A percentile compares a stretch with the other conserved stretches of the same genome.
Evolutionary conservation across 192 early-diverging fungal species (phyloP).

Genomic region (Rhizoclosmatium globosum): DNA sequence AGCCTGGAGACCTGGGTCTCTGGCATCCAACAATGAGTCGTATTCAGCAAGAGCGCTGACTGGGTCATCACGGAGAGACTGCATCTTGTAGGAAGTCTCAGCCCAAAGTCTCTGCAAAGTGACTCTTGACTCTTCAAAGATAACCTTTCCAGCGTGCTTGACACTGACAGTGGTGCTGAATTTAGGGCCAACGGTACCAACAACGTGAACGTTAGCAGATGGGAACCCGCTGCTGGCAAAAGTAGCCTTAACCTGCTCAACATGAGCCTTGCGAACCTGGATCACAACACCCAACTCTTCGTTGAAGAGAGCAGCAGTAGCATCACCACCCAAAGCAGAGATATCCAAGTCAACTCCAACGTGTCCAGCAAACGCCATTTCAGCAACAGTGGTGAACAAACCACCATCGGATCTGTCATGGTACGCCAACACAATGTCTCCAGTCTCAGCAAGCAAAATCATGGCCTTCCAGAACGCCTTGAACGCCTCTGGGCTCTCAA

Average conservation of each 20-base stretch:
- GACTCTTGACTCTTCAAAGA: conserved; percentile 68
- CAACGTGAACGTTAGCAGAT: conserved; percentile 55
- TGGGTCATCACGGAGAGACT: conserved; percentile 89
- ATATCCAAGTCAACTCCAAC: conserved; percentile 81
- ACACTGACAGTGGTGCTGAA: conserved; percentile 55
- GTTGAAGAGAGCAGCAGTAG: conserved; percentile 81
- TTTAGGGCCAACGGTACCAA: conserved; percentile 52
- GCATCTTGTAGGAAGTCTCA: conserved; percentile 92
- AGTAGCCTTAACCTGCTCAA: conserved; percentile 60
- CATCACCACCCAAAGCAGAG: conserved; percentile 59
- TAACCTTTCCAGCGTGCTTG: conserved; percentile 42
- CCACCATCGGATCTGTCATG: conserved; percentile 99
- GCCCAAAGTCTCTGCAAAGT: conserved; percentile 86
- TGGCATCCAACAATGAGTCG: conserved; percentile 69
- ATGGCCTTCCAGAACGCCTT: conserved; percentile 83
- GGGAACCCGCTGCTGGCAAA: conserved; percentile 67
- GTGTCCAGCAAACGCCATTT: conserved; percentile 98
- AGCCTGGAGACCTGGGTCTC: conserved; percentile 83
- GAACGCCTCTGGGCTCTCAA: conserved; percentile 74
- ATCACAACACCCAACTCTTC: conserved; percentile 99
- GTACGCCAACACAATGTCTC: conserved; percentile 84
- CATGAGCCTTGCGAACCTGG: conserved; percentile 74
- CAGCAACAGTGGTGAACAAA: conserved; percentile 86
- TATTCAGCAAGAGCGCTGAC: conserved; percentile 86
- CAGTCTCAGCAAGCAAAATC: conserved; percentile 10